A percentile compares a stretch with the other conserved stretches of the same genome.
Evolutionary conservation across 345 rosid species (phyloP).

Genomic region (Balakata baccata): DNA sequence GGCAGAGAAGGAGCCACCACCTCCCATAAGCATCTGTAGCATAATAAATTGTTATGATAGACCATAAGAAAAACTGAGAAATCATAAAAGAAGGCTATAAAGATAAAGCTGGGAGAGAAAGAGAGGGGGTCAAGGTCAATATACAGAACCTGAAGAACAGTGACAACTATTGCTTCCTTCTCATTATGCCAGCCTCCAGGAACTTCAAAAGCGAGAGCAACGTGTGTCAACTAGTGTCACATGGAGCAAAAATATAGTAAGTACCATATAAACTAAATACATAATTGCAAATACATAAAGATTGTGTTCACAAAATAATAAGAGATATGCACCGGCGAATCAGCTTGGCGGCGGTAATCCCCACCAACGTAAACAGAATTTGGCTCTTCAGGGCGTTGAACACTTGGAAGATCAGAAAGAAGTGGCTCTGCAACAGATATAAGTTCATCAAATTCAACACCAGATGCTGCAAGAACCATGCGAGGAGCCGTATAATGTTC

Average conservation of each 20-base stretch:
- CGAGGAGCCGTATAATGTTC: conserved; percentile 77
- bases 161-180: conserved; percentile 70
- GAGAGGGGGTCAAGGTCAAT: not conserved
- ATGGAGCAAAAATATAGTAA: not conserved
- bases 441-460: conserved; percentile 76
- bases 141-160: conserved; percentile 76
- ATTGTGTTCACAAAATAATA: not conserved
- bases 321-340: conserved; percentile 57
- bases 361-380: conserved; percentile 83
- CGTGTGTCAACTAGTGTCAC: conserved; percentile 51
- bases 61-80: not conserved
- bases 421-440: conserved; percentile 78
- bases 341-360: conserved; percentile 78
- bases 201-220: conserved; percentile 88
- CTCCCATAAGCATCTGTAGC: conserved; percentile 87
- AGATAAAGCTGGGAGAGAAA: not conserved
- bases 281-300: conserved; percentile 5
- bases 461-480: conserved; percentile 82
- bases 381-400: conserved; percentile 49
- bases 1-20: conserved; percentile 95
- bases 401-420: conserved; percentile 66
- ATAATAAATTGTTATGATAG: not conserved
- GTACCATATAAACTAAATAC: not conserved
- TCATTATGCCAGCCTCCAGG: conserved; percentile 80
- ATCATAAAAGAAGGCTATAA: not conserved